Evolutionary conservation across 108 stramenopile genomes (phyloP).

Genomic region (Skeletonema potamos): DNA sequence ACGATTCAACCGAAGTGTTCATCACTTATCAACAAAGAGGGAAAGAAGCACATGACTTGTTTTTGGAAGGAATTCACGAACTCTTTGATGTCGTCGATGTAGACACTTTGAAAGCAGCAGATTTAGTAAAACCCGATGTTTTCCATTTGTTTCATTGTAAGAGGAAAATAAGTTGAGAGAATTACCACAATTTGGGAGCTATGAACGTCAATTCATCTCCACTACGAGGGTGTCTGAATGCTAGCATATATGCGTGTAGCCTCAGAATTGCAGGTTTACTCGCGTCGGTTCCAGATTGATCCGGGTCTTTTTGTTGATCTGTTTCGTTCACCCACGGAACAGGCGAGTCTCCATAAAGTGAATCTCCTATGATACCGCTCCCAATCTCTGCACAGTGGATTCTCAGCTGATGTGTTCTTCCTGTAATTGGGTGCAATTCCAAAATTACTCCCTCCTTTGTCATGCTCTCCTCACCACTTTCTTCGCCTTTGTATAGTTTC

Average conservation of each 20-base stretch:
- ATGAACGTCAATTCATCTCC: slow-evolving; percentile 28
- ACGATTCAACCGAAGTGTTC: slow-evolving; percentile 33
- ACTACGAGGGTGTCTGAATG: slow-evolving; percentile 51
- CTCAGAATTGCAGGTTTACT: slow-evolving; percentile 22
- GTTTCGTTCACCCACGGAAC: slow-evolving; percentile 25
- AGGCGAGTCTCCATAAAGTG: slow-evolving; percentile 57
- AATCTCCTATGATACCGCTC: slow-evolving; percentile 66
- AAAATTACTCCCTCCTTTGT: slow-evolving; percentile 19
- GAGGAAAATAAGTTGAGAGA: not conserved
- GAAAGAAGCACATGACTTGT: slow-evolving; percentile 39
- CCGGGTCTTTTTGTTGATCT: not conserved
- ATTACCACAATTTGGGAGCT: slow-evolving; percentile 32
- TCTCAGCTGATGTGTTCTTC: slow-evolving; percentile 86
- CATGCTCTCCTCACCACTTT: not conserved
- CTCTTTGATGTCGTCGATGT: slow-evolving; percentile 38
- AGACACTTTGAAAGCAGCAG: slow-evolving; percentile 28
- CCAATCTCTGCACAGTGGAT: slow-evolving; percentile 71
- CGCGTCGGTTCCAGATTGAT: not conserved
- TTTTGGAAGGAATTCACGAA: slow-evolving; percentile 39
- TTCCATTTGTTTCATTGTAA: slow-evolving; percentile 41
- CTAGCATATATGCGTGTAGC: slow-evolving; percentile 55
- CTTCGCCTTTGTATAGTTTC: slow-evolving; percentile 34
- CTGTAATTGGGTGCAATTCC: slow-evolving; percentile 38
- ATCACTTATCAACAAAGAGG: slow-evolving; percentile 63
- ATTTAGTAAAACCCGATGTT: slow-evolving; percentile 40